These are phyloP conservation scores for Thielaviopsis cerberus DNA, from an alignment of 2,329 filamentous ascomycete species.

Conservation along the genomic window DNA sequence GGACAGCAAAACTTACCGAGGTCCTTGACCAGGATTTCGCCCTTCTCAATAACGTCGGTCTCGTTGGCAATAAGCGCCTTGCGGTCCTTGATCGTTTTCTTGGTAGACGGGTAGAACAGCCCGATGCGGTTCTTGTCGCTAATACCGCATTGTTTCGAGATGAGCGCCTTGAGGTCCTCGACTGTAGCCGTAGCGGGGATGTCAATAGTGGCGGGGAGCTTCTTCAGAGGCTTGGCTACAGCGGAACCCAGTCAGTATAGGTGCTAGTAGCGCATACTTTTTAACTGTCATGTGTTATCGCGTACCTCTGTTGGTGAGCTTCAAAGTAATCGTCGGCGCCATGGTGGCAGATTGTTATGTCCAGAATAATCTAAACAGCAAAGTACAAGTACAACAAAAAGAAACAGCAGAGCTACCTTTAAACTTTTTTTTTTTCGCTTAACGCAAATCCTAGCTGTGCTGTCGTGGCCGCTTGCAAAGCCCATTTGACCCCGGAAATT, in stretches of 20 bases:
- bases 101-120: constrained; percentile 39
- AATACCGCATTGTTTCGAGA: constrained; percentile 33
- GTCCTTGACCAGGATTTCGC: constrained; percentile 72
- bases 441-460: neutral
- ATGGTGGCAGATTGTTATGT: neutral
- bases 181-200: constrained; percentile 33
- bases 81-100: constrained; percentile 45
- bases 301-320: constrained; percentile 26
- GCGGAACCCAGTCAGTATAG: constrained; percentile 16
- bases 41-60: constrained; percentile 27
- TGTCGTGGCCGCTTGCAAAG: neutral
- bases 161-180: constrained; percentile 37
- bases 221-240: constrained; percentile 32
- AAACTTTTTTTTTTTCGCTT: neutral
- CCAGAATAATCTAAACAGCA: neutral
- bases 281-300: neutral
- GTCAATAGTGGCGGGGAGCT: constrained; percentile 33
- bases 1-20: constrained; percentile 41
- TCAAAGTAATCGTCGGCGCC: constrained; percentile 17
- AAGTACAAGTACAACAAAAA: neutral
- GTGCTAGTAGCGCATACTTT: neutral
- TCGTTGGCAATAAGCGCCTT: constrained; percentile 33
- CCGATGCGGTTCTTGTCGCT: constrained; percentile 43
- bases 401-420: neutral
- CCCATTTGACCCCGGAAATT: constrained; percentile 2